Base-by-base conservation (phyloP, 768 basidiomycete genomes). In the Serendipita sp. region DNA sequence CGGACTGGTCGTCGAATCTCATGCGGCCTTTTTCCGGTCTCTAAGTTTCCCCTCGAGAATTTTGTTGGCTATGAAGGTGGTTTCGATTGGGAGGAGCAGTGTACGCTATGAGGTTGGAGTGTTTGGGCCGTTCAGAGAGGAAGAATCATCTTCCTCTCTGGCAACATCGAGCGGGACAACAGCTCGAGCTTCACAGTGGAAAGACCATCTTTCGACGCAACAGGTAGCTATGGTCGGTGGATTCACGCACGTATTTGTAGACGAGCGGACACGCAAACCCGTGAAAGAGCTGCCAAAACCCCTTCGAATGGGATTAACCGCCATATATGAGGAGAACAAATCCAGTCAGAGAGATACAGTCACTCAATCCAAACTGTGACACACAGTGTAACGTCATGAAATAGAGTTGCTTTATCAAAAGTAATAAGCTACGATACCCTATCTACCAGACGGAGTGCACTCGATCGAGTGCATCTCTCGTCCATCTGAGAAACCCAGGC, bases 231-330 rank as follows among this genome's bases (percentile, higher is more conserved):
- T 77, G 1, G 78, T 81, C 1, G 80, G 80, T 15, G 80, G 79
- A 8, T 90, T 91, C 64, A 90, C 86, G 0, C 89, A 91, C 72
- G 89, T 91, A n/a, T 91, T 90, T 70, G 89, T 91, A 2, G 82
- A 83, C 32, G 80, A 78, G 48, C 68, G 69, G 63, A 80, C 80
- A 47, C 74, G 89, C 54, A 83, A 81, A 74, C 84, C 85, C 65
- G 73, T 74, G 18, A 0, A 68, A 75, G 0, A 85, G 48, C 48
- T 51, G 2, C 48, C 48, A 32, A 32, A 2, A 1, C 1, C 18
- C 8, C n/a, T 51, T 8, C 48, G 16, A 7, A 32, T 7, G 1
- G 48, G 18, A 51, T 51, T 51, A 2, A 16, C 1, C 8, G 38
- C 38, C 13, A 41, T 41, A 41, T 13, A 41, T 41, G 38, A 41